These are phyloP conservation scores for Neonectria magnoliae DNA, from an alignment of 2,329 filamentous ascomycete species.

Conservation along the genomic window DNA sequence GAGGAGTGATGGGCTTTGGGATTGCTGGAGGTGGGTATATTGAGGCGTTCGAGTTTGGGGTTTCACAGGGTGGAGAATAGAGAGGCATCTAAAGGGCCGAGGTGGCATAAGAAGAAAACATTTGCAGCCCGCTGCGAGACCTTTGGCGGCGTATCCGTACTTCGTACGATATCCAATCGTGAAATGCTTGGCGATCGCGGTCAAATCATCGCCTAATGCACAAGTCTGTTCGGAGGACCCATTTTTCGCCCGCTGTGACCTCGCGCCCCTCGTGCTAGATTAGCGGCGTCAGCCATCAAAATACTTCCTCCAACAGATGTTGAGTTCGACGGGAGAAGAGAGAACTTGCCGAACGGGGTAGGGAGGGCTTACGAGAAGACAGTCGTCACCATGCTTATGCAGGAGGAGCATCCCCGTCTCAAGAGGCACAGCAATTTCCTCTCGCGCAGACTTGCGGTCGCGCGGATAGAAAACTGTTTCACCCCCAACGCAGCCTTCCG, in stretches of 20 bases:
- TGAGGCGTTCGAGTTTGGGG: background rate
- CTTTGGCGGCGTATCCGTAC: background rate
- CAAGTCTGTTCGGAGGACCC: constrained; percentile 87
- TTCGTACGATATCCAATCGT: constrained; percentile 9
- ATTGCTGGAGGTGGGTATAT: background rate
- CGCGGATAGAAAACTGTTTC: constrained; percentile 93
- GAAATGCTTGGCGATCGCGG: constrained; percentile 10
- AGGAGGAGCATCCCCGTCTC: constrained; percentile 88
- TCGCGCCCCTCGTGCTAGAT: constrained; percentile 81
- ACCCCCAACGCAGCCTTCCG: constrained; percentile 81
- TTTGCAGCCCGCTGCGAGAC: constrained; percentile 1
- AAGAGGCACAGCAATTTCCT: constrained; percentile 76
- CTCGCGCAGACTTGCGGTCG: constrained; percentile 62
- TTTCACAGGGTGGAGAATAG: constrained; percentile 6
- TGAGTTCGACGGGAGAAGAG: constrained; percentile 13
- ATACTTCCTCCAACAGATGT: constrained; percentile 45
- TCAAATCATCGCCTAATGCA: constrained; percentile 65
- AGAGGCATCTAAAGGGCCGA: background rate
- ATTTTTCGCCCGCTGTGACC: constrained; percentile 85
- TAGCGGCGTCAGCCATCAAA: constrained; percentile 40
- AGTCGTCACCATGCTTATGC: constrained; percentile 89
- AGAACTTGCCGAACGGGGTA: constrained; percentile 9
- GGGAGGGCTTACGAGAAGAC: constrained; percentile 70
- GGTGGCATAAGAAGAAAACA: background rate
- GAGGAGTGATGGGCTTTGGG: constrained; percentile 1